Conservation (phyloP, 306 rosid species). For the Vachellia pachyceras region DNA sequence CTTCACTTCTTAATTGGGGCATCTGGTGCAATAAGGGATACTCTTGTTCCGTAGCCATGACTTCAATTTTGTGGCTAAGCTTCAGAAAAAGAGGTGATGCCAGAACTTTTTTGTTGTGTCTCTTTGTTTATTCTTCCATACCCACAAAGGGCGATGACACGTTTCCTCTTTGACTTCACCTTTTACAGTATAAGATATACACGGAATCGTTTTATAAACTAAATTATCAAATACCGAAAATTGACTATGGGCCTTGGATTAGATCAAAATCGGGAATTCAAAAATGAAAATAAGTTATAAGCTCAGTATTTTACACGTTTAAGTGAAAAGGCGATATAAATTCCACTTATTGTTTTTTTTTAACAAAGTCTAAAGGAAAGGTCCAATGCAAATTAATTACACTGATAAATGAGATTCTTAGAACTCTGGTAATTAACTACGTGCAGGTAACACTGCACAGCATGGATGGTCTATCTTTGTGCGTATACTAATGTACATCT, state of each 20-base stretch:
- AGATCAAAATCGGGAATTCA: neutral
- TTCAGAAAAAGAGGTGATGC: constrained; percentile 40
- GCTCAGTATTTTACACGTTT: neutral
- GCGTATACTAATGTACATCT: neutral
- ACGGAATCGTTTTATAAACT: constrained; percentile 32
- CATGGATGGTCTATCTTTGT: neutral
- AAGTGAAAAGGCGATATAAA: neutral
- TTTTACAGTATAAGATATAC: neutral
- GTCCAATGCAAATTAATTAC: no score
- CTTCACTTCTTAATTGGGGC: constrained; percentile 41
- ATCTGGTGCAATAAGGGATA: constrained; percentile 43
- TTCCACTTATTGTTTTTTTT: neutral
- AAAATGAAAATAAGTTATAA: neutral
- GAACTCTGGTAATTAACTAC: neutral
- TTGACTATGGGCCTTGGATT: neutral
- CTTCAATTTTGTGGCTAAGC: neutral
- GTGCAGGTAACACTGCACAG: constrained; percentile 24
- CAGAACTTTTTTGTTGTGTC: constrained; percentile 36
- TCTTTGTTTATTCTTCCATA: constrained; percentile 45
- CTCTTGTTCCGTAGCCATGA: neutral
- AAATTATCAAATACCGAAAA: constrained; percentile 23
- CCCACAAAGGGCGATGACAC: constrained; percentile 18
- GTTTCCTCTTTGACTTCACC: constrained; percentile 23
- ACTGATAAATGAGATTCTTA: neutral
- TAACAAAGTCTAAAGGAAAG: no score